A percentile compares a stretch with the other conserved stretches of the same genome.
These are phyloP conservation scores for Cordyceps cicadae DNA, from an alignment of 2,329 filamentous ascomycete species.

Conservation along the genomic window DNA sequence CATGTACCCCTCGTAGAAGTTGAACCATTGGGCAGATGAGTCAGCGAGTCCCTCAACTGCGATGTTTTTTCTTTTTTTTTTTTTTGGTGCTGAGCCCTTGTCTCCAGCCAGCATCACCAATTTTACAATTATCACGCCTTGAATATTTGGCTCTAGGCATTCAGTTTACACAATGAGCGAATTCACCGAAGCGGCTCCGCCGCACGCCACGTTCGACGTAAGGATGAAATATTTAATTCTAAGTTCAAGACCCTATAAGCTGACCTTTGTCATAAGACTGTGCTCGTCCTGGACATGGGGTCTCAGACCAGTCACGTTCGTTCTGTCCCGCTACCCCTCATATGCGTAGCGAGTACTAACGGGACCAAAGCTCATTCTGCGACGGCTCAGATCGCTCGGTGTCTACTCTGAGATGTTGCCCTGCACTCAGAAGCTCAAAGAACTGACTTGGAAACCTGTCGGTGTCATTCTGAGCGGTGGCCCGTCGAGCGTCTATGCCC, in stretches of 20 bases:
- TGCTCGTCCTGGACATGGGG: background rate
- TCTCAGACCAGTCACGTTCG: background rate
- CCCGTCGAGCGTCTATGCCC: constrained; percentile 70
- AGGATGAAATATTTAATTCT: background rate
- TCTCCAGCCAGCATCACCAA: background rate
- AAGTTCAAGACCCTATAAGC: background rate
- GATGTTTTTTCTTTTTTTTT: no score
- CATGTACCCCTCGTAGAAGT: no score
- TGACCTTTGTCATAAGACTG: background rate
- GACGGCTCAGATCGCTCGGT: background rate
- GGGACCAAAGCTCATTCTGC: background rate
- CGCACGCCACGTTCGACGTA: background rate
- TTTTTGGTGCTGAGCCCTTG: background rate
- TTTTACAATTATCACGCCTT: background rate
- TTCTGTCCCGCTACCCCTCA: background rate
- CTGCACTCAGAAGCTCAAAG: constrained; percentile 72
- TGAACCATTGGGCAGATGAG: no score
- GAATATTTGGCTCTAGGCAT: background rate
- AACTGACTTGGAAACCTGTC: constrained; percentile 70
- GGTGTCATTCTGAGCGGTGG: constrained; percentile 59
- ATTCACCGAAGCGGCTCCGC: background rate
- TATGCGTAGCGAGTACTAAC: background rate
- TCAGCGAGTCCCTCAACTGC: no score
- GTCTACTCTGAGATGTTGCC: constrained; percentile 84
- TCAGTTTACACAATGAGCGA: background rate